Base-by-base conservation (phyloP, 352 stramenopile genomes). In the Phytophthora quininea region DNA sequence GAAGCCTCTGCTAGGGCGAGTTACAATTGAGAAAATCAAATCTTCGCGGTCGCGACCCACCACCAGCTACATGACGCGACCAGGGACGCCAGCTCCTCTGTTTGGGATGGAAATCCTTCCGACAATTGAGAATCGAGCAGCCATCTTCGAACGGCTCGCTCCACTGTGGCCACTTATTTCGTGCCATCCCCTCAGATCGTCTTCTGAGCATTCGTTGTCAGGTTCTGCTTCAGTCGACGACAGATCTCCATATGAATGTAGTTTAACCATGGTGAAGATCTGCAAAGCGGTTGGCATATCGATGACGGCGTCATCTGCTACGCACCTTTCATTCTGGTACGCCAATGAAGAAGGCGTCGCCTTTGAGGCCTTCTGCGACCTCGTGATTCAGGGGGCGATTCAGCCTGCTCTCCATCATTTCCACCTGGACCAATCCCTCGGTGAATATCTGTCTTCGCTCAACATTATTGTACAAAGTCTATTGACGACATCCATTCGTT, bases 381-480 rank as follows among this genome's bases (percentile, higher is more conserved):
- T 79, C 27, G 72, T 79, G 32, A 62, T 85, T 3, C 74, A 73
- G 33, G 67, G 71, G 43, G 76, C 78, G 8, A 60, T 91, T 9
- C 79, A 86, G 42, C 80, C 83, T 47, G 67, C 80, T 40, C 51
- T 90, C 19, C 70, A 81, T 29, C 78, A 91, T 64, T 88, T 85
- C 48, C 66, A 75, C 3, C 47, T 83, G 19, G 80, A 88, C 38
- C 66, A 65, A 2, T 79, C 69, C 29, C 10, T 84, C 9, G 50
- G 66, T 43, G 76, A 83, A 35, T 88, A 82, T 53, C 45, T 83
- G n/a, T 59, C 67, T 15, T 73, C 74, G 0, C n/a, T 90, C 4
- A 77, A 88, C 50, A 55, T 47, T 1, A 74, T 89, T 38, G 30
- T 90, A 1, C 43, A 79, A 12, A 82, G 71, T 58, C 52, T 88